Conservation (phyloP, 768 basidiomycete genomes). For the Amanita fuliginea region DNA sequence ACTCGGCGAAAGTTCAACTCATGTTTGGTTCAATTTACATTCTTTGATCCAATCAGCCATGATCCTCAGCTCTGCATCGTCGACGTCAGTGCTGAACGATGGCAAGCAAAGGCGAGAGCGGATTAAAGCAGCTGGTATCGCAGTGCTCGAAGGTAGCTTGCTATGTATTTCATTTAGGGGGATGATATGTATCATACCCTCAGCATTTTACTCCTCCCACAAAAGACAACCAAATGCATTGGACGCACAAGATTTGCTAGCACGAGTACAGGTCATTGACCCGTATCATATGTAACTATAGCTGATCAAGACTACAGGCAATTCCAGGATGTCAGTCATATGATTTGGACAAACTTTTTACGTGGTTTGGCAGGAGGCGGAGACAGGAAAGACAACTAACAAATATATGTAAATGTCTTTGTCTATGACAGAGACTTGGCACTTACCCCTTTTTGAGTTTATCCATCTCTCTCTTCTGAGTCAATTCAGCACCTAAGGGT, state of each 20-base stretch:
- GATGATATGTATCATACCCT: neutral
- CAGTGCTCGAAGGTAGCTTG: neutral
- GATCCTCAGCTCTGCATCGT: neutral
- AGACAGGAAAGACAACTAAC: neutral
- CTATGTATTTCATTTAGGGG: neutral
- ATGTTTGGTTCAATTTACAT: neutral
- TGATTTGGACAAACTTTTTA: neutral
- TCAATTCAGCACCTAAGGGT: conserved; percentile 14
- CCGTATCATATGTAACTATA: neutral
- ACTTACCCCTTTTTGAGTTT: neutral
- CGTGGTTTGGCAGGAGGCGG: conserved; percentile 13
- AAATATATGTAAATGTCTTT: neutral
- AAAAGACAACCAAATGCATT: neutral
- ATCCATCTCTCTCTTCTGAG: conserved; percentile 13
- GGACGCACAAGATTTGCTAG: neutral
- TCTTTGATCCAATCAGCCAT: neutral
- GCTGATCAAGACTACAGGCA: conserved; percentile 1
- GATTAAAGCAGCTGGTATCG: neutral
- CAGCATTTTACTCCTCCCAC: neutral
- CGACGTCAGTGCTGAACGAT: conserved; percentile 34
- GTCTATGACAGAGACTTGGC: neutral
- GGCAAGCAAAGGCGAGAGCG: conserved; percentile 2
- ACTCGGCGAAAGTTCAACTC: too few species aligned
- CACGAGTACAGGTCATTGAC: neutral
- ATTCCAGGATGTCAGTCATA: conserved; percentile 12